These are phyloP conservation scores for Aspergillus texensis DNA, from an alignment of 2,329 filamentous ascomycete species.

Conservation along the genomic window DNA sequence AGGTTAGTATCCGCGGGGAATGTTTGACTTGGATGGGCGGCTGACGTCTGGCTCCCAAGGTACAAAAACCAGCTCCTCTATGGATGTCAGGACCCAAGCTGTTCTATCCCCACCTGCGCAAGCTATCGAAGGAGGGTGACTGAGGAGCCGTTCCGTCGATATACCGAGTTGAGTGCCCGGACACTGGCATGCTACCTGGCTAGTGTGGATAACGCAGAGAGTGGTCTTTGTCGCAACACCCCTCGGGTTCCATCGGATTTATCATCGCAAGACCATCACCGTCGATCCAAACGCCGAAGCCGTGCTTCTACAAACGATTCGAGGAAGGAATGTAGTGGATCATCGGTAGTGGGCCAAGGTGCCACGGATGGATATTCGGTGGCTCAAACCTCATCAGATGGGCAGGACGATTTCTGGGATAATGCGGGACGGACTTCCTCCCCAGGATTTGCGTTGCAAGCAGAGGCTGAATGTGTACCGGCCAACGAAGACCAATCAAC, in stretches of 20 bases:
- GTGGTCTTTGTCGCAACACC: conserved; percentile 64
- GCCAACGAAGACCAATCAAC: conserved; percentile 25
- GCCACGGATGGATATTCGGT: background rate
- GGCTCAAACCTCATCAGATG: background rate
- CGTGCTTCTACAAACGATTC: conserved; percentile 23
- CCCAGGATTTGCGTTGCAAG: conserved; percentile 8
- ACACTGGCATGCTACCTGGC: conserved; percentile 80
- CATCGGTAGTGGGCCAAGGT: background rate
- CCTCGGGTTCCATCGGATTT: conserved; percentile 33
- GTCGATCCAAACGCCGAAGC: conserved; percentile 35
- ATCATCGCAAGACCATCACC: conserved; percentile 27
- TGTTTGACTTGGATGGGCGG: background rate
- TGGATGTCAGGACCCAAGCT: conserved; percentile 71
- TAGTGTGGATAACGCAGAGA: conserved; percentile 75
- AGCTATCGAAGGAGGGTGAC: conserved; percentile 71
- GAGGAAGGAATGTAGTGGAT: conserved; percentile 6
- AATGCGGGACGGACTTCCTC: background rate
- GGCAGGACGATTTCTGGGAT: background rate
- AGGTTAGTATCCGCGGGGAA: conserved; percentile 52
- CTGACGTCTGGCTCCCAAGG: conserved; percentile 46
- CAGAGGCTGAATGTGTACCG: conserved; percentile 15
- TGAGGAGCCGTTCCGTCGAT: conserved; percentile 72
- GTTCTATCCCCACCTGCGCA: conserved; percentile 77
- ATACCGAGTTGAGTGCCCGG: conserved; percentile 79
- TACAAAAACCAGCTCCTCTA: conserved; percentile 81